These are phyloP conservation scores for Spinacia oleracea DNA, from an alignment of 179 eudicot genomes.

Conservation along the genomic window DNA sequence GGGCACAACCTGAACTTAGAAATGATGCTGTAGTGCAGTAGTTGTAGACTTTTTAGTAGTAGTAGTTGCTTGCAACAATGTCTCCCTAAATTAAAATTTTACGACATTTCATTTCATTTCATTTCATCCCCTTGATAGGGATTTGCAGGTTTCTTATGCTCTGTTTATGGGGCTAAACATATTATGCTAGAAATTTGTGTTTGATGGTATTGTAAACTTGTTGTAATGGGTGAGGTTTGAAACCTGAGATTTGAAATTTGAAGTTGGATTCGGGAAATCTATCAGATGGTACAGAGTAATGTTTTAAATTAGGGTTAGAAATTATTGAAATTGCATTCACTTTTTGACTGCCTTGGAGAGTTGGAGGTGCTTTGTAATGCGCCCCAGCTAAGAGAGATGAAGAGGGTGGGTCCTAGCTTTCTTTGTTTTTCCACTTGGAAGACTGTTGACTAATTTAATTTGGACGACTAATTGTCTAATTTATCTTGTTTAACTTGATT, in stretches of 20 bases:
- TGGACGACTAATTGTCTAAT: too few species aligned
- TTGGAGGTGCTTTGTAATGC: slow-evolving; percentile 5
- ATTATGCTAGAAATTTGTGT: background rate
- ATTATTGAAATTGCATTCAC: background rate
- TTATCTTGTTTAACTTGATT: too few species aligned
- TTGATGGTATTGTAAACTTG: background rate
- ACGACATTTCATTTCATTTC: too few species aligned
- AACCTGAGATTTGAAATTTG: slow-evolving; percentile 7
- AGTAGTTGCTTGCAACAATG: too few species aligned
- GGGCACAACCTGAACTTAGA: slow-evolving; percentile 1
- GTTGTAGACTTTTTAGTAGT: background rate
- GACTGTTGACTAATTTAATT: too few species aligned
- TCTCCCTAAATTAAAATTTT: too few species aligned
- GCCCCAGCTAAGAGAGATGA: slow-evolving; percentile 20
- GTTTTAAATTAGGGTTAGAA: background rate
- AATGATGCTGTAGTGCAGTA: slow-evolving; percentile 1
- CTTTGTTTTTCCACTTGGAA: background rate
- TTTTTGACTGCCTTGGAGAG: slow-evolving; percentile 11
- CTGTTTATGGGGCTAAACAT: background rate
- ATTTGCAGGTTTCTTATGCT: background rate
- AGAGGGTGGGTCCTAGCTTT: background rate
- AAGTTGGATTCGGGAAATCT: slow-evolving; percentile 4
- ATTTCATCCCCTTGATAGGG: background rate
- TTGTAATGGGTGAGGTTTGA: slow-evolving; percentile 9
- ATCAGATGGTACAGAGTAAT: background rate